A percentile compares a stretch with the other conserved stretches of the same genome.
Evolutionary conservation across 2,329 filamentous ascomycete species (phyloP).

Genomic region (Colletotrichum sp.): DNA sequence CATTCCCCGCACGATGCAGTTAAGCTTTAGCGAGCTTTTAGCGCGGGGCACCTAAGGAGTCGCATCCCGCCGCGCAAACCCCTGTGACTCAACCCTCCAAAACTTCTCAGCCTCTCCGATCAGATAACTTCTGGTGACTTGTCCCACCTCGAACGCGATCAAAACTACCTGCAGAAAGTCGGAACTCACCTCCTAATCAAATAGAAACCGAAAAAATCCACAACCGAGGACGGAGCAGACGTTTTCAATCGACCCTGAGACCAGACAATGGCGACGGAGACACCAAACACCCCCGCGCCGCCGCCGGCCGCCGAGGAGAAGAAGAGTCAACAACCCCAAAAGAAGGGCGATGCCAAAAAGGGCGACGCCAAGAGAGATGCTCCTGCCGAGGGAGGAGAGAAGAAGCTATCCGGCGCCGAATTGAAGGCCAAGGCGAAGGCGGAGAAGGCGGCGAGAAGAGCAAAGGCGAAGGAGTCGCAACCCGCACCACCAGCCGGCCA

Average conservation of each 20-base stretch:
- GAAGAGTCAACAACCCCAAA: slow-evolving; percentile 8
- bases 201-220: neutral
- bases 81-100: slow-evolving; percentile 23
- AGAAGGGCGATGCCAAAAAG: slow-evolving; percentile 9
- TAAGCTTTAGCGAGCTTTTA: slow-evolving; percentile 24
- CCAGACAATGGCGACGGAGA: slow-evolving; percentile 15
- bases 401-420: slow-evolving; percentile 76
- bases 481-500: slow-evolving; percentile 41
- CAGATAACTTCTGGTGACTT: neutral
- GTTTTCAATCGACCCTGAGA: neutral
- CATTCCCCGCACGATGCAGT: slow-evolving; percentile 20
- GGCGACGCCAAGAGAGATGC: neutral
- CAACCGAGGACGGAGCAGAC: neutral
- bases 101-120: slow-evolving; percentile 14
- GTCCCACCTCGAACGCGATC: neutral
- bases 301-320: slow-evolving; percentile 2
- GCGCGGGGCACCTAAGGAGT: slow-evolving; percentile 16
- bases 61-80: slow-evolving; percentile 21
- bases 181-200: neutral
- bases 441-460: slow-evolving; percentile 87
- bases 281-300: slow-evolving; percentile 1
- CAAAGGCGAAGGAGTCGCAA: slow-evolving; percentile 68
- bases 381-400: slow-evolving; percentile 33
- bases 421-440: slow-evolving; percentile 89
- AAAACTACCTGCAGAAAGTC: neutral